Percentiles rank a stretch among this genome's conserved stretches.
phyloP scores from a whole-genome alignment of 495 filamentous ascomycete species.

The Aspergillus homomorphus region DNA sequence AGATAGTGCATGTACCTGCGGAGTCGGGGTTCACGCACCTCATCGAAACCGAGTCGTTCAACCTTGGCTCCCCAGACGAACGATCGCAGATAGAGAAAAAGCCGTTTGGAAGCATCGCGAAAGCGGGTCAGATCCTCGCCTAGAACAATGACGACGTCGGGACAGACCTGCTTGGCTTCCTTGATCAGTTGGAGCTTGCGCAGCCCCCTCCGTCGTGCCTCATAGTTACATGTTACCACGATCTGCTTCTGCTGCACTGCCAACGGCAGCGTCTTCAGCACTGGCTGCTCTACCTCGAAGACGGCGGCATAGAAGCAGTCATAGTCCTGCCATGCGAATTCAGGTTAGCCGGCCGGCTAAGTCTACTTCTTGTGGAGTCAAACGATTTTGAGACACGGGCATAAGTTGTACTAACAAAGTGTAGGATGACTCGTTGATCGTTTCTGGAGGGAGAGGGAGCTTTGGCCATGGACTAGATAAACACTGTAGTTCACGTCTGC shows the following conservation, averaged over 20 bases:
- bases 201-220: constrained; percentile 71
- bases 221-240: constrained; percentile 93
- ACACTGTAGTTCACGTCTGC: not conserved
- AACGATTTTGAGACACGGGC: not conserved
- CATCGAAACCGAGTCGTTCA: constrained; percentile 84
- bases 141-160: constrained; percentile 78
- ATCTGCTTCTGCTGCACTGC: constrained; percentile 85
- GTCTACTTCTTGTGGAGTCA: not conserved
- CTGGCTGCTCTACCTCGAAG: constrained; percentile 75
- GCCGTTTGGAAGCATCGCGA: constrained; percentile 76
- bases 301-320: constrained; percentile 95
- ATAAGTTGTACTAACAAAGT: constrained; percentile 63
- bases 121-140: constrained; percentile 87
- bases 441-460: constrained; percentile 47
- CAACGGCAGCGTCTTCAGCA: constrained; percentile 67
- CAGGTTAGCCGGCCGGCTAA: constrained; percentile 11
- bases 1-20: not conserved
- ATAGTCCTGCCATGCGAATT: constrained; percentile 61
- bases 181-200: constrained; percentile 79
- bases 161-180: constrained; percentile 77
- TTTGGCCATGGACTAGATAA: constrained; percentile 32
- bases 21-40: constrained; percentile 43
- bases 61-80: constrained; percentile 72
- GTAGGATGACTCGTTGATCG: constrained; percentile 71
- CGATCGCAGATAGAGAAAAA: constrained; percentile 65